phyloP scores from a whole-genome alignment of 2,329 filamentous ascomycete species.

The Aspergillus spinulosporus region DNA sequence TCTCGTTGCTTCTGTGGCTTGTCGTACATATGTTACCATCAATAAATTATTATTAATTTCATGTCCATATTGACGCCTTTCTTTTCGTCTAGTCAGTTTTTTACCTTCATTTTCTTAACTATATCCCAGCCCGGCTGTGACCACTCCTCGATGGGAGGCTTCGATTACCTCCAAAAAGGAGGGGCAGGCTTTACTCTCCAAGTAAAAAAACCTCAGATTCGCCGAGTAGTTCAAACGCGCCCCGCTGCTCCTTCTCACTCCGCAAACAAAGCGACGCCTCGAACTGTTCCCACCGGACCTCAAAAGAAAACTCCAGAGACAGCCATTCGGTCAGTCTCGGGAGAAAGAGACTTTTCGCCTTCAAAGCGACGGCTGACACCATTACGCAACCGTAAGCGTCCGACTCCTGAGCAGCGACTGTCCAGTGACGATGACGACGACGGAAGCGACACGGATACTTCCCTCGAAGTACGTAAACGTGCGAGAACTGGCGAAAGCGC shows the following conservation, averaged over 20 bases:
- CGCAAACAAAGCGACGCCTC: slow-evolving; percentile 22
- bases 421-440: slow-evolving; percentile 46
- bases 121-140: slow-evolving; percentile 13
- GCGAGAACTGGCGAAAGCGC: slow-evolving; percentile 41
- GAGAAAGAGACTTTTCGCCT: slow-evolving; percentile 29
- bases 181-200: slow-evolving; percentile 42
- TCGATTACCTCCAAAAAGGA: slow-evolving; percentile 48
- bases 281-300: slow-evolving; percentile 23
- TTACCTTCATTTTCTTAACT: slow-evolving; percentile 2
- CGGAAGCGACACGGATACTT: slow-evolving; percentile 43
- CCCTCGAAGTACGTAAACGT: slow-evolving; percentile 47
- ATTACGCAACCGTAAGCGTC: slow-evolving; percentile 38
- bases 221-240: slow-evolving; percentile 43
- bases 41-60: slow-evolving; percentile 5
- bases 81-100: slow-evolving; percentile 10
- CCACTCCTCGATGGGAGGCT: slow-evolving; percentile 42
- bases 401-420: slow-evolving; percentile 40
- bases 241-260: slow-evolving; percentile 31
- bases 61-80: slow-evolving; percentile 9
- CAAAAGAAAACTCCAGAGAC: slow-evolving; percentile 26
- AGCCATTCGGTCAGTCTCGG: slow-evolving; percentile 33
- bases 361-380: slow-evolving; percentile 36
- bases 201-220: slow-evolving; percentile 44
- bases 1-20: slow-evolving; percentile 8
- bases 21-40: slow-evolving; percentile 16